A percentile compares a stretch with the other conserved stretches of the same genome.
Evolutionary conservation across 371 early-diverging fungal species (phyloP).

Genomic region (Gilbertella persicaria): DNA sequence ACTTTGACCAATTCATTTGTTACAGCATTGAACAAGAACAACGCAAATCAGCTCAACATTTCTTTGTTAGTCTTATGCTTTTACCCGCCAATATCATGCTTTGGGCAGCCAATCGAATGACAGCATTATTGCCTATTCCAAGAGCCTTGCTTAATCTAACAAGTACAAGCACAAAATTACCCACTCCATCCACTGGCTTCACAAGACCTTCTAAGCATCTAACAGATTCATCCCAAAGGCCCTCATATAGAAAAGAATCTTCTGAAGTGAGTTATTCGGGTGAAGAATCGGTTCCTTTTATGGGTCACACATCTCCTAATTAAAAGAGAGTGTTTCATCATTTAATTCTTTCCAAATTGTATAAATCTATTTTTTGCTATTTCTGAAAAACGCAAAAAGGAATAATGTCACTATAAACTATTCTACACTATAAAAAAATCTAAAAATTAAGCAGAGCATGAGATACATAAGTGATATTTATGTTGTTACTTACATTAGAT

Average conservation of each 20-base stretch:
- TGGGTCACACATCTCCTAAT: too few relatives aligned
- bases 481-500: too few relatives aligned
- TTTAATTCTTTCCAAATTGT: too few relatives aligned
- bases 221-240: slow-evolving; percentile 2
- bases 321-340: too few relatives aligned
- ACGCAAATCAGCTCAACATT: slow-evolving; percentile 28
- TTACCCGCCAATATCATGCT: slow-evolving; percentile 45
- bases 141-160: slow-evolving; percentile 19
- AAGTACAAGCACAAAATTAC: too few relatives aligned
- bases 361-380: too few relatives aligned
- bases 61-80: slow-evolving; percentile 37
- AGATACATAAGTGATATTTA: too few relatives aligned
- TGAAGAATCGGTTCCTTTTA: slow-evolving; percentile 5
- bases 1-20: slow-evolving; percentile 58
- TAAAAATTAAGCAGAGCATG: too few relatives aligned
- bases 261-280: slow-evolving; percentile 16
- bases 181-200: background rate
- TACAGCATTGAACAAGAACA: slow-evolving; percentile 62
- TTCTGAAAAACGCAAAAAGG: too few relatives aligned
- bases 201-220: slow-evolving; percentile 11
- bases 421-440: too few relatives aligned
- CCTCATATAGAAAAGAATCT: slow-evolving; percentile 2
- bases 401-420: too few relatives aligned
- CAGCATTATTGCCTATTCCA: slow-evolving; percentile 23
- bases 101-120: slow-evolving; percentile 41